These are phyloP conservation scores for Tagetes erecta DNA, from an alignment of 129 eudicot species.

Conservation along the genomic window DNA sequence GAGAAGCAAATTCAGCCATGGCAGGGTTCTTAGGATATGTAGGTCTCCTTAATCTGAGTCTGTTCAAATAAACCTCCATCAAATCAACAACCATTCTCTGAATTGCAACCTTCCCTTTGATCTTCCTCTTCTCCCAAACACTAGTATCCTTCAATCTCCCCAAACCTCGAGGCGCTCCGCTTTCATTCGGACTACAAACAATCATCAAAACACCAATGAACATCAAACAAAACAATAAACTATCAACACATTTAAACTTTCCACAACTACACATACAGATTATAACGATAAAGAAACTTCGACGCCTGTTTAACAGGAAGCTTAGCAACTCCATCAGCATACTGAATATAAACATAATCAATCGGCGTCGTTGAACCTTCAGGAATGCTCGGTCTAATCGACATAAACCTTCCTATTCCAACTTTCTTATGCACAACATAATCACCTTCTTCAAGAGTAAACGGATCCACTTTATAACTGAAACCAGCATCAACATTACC, in stretches of 20 bases:
- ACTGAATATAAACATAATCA: conserved; percentile 91
- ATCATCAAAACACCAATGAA: conserved; percentile 13
- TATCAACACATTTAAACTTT: neutral
- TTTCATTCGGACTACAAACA: conserved; percentile 80
- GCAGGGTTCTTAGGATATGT: conserved; percentile 69
- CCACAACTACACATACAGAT: conserved; percentile 58
- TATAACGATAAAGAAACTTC: conserved; percentile 82
- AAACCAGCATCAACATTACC: conserved; percentile 26
- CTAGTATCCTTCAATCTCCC: conserved; percentile 86
- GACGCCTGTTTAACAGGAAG: conserved; percentile 88
- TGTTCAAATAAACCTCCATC: conserved; percentile 90
- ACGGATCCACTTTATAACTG: conserved; percentile 87
- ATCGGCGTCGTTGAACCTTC: conserved; percentile 46
- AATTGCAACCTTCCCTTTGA: conserved; percentile 94
- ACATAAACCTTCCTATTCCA: conserved; percentile 81
- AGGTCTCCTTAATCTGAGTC: conserved; percentile 81
- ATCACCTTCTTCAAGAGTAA: conserved; percentile 72
- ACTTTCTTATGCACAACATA: conserved; percentile 96
- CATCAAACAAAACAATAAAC: neutral
- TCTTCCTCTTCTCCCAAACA: conserved; percentile 91
- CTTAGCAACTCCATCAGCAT: conserved; percentile 94
- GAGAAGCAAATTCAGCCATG: conserved; percentile 71
- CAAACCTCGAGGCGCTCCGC: conserved; percentile 65
- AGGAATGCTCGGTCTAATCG: conserved; percentile 66
- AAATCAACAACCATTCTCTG: conserved; percentile 96